phyloP scores from a whole-genome alignment of 2,329 filamentous ascomycete species.

The Claviceps digitariae region DNA sequence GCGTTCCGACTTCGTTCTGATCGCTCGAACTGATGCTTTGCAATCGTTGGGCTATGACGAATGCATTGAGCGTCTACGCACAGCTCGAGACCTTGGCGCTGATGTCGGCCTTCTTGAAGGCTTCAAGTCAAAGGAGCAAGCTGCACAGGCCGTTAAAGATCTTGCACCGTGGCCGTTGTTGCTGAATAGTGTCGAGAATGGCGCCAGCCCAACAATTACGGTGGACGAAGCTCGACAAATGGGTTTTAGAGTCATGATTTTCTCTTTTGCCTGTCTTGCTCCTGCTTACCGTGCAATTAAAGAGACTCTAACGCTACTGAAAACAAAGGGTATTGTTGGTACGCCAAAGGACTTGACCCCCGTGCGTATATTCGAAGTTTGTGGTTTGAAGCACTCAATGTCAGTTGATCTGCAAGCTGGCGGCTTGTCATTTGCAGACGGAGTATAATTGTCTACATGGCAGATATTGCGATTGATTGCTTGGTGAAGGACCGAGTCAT shows the following conservation, averaged over 20 bases:
- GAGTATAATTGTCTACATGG: neutral
- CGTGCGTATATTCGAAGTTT: constrained; percentile 35
- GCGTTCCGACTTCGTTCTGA: constrained; percentile 46
- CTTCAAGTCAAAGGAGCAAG: constrained; percentile 37
- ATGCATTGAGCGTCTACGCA: constrained; percentile 34
- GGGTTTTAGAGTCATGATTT: constrained; percentile 45
- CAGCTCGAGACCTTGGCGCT: constrained; percentile 39
- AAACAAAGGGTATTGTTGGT: constrained; percentile 22
- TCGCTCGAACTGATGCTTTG: constrained; percentile 50
- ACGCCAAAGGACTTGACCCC: constrained; percentile 31
- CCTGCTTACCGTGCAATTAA: constrained; percentile 31
- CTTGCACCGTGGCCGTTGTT: constrained; percentile 37
- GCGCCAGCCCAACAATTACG: constrained; percentile 39
- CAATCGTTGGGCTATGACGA: constrained; percentile 44
- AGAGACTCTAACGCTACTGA: constrained; percentile 25
- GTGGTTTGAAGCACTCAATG: constrained; percentile 36
- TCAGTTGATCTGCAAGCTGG: constrained; percentile 27
- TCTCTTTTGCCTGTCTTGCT: constrained; percentile 26
- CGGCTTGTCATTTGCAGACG: constrained; percentile 7
- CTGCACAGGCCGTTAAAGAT: constrained; percentile 29
- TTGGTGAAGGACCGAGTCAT: neutral
- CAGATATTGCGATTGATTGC: neutral
- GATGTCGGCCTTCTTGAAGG: constrained; percentile 50
- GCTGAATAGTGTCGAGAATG: constrained; percentile 44
- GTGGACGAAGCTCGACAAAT: constrained; percentile 38